Base-by-base conservation (phyloP, 2,329 filamentous ascomycete species). In the Sporothrix curviconia region DNA sequence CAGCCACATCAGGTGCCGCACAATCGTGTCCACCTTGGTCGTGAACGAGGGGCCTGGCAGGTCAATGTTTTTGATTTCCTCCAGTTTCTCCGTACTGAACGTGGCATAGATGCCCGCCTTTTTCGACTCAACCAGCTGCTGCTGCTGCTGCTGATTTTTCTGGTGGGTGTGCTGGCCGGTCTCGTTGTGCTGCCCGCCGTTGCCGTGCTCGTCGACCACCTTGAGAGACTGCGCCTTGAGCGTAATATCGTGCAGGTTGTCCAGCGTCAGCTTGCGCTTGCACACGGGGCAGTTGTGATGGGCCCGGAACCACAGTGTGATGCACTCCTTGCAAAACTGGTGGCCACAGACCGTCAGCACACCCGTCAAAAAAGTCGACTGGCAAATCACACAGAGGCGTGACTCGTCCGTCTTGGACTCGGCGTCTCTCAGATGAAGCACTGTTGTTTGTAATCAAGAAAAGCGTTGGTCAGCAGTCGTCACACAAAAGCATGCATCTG, bases 341-440 rank as follows among this genome's bases (percentile, higher is more conserved):
- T 99, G 94, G 0, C 92, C 92, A 68, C 94, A 97, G 1, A 90
- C 81, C 0, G 92, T 96, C 60, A 92, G 76, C 54, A 88, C 83
- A 55, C 92, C 92, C n/a, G 84, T 76, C 59, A 87, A 84, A 65
- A 96, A 95, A 0, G 77, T 68, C 11, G 81, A 79, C 66, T 89
- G 86, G 68, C 94, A 99, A 64, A 99, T 96, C 56, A 95, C 82
- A 68, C 94, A 99, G 52, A 87, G 84, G 30, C 83, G 81, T 7
- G 83, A 76, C 49, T 84, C 79, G 1, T 80, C 79, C 7, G 49
- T 34, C 51, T 80, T 82, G n/a, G 80, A 76, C 44, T 89, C 86
- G 17, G 78, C 73, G 56, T 78, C 70, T 64, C 78, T 76, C 49
- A 83, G 71, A 59, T 84, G 76, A 6, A 80, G 42, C 37, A 85